Evolutionary conservation across 2,329 filamentous ascomycete genomes (phyloP).

Genomic region (Diaporthe citriasiana): DNA sequence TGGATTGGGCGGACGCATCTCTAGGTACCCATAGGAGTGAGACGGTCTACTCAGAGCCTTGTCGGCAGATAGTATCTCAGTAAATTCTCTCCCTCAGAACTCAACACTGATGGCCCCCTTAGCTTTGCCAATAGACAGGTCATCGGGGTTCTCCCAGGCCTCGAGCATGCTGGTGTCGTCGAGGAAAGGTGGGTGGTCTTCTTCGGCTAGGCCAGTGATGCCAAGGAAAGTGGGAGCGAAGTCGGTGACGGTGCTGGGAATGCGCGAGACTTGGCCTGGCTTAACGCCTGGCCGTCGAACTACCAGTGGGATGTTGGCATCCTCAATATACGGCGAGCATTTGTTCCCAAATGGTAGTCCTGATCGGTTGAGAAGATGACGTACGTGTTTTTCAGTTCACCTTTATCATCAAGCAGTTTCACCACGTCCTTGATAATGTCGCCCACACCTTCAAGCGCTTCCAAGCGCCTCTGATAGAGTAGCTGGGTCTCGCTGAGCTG

Average conservation of each 20-base stretch:
- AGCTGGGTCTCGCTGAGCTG: conserved; percentile 44
- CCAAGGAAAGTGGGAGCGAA: conserved; percentile 72
- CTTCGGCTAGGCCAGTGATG: conserved; percentile 53
- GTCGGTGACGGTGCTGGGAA: conserved; percentile 73
- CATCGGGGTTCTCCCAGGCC: conserved; percentile 40
- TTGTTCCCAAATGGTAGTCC: conserved; percentile 51
- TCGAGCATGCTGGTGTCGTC: conserved; percentile 64
- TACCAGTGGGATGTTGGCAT: conserved; percentile 71
- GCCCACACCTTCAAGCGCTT: conserved; percentile 58
- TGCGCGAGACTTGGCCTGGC: conserved; percentile 55
- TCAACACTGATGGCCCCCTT: conserved; percentile 72
- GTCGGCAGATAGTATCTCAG: too few species aligned
- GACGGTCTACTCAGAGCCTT: too few species aligned
- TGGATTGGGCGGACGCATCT: too few species aligned
- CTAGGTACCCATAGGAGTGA: too few species aligned
- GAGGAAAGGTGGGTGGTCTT: conserved; percentile 65
- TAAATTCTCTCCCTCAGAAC: conserved; percentile 63
- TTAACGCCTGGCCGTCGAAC: conserved; percentile 71
- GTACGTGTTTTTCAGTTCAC: conserved; percentile 22
- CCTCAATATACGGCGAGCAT: conserved; percentile 69
- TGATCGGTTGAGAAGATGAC: conserved; percentile 24
- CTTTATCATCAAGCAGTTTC: conserved; percentile 40
- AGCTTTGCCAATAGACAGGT: conserved; percentile 45
- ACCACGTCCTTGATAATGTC: conserved; percentile 58
- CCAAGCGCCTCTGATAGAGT: conserved; percentile 61